These are phyloP conservation scores for Suillus paluster DNA, from an alignment of 768 basidiomycete genomes.

Conservation along the genomic window DNA sequence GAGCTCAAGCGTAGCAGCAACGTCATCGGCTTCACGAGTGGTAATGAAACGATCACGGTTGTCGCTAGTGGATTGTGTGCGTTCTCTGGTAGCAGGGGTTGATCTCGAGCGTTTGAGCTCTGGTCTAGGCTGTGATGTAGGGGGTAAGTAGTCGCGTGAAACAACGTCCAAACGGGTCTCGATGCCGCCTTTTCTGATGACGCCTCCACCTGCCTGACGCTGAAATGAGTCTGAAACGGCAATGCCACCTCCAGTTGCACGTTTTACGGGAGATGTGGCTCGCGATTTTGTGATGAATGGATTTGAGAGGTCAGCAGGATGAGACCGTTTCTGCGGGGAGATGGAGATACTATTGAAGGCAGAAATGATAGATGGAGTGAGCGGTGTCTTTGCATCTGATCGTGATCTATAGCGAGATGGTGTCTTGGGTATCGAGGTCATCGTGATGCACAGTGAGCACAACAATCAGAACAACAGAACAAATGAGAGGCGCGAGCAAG, in stretches of 20 bases:
- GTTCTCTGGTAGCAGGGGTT: constrained; percentile 59
- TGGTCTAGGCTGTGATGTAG: constrained; percentile 45
- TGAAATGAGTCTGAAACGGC: constrained; percentile 57
- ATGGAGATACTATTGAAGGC: constrained; percentile 43
- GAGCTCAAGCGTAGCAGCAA: constrained; percentile 69
- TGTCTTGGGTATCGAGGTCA: constrained; percentile 44
- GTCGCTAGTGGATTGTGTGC: constrained; percentile 36
- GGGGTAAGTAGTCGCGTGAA: constrained; percentile 77
- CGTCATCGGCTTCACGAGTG: constrained; percentile 53
- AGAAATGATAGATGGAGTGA: constrained; percentile 48
- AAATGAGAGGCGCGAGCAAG: neutral
- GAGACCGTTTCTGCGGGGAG: constrained; percentile 35
- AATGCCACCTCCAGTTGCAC: constrained; percentile 50
- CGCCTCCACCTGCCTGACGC: constrained; percentile 64
- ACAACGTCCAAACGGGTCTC: constrained; percentile 81
- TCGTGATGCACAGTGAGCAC: constrained; percentile 6
- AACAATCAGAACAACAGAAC: neutral
- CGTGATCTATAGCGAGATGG: constrained; percentile 52
- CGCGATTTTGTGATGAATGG: constrained; percentile 65
- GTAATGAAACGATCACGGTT: constrained; percentile 77
- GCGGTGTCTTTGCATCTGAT: constrained; percentile 53
- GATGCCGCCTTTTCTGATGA: constrained; percentile 77
- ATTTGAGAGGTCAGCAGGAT: constrained; percentile 57
- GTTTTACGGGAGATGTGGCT: constrained; percentile 68
- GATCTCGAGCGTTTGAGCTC: constrained; percentile 76